Base-by-base conservation (phyloP, 768 basidiomycete species). In the Suillus bovinus region DNA sequence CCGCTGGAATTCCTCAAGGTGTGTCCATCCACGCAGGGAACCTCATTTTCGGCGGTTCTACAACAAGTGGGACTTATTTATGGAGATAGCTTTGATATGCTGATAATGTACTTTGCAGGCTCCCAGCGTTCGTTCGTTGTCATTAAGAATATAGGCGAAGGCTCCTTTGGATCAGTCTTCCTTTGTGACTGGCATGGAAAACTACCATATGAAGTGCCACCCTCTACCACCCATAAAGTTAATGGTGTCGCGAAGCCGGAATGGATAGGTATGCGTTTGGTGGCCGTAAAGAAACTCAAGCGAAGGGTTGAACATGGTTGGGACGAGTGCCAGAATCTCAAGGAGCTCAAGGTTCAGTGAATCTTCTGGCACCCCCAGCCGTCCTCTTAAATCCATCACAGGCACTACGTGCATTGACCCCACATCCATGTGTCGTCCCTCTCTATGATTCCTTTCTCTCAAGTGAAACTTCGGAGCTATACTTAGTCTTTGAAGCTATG, bases 401-500 rank as follows among this genome's bases (percentile, higher is more conserved):
- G 95, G 98, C 96, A 22, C 82, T 99, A 64, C 91, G 93, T 60
- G 88, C 89, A 64, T 97, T 99, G 72, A 88, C 95, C 33, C 89
- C 91, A 72, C 97, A 99, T 77, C 92, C 92, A 29, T 95, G 96
- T 72, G 93, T 99, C 79, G 96, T 99, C 74, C 96, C 96, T 63
- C 83, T 99, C 68, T 99, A 99, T 82, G 97, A 99, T 77, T 96
- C 94, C 71, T 99, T 99, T 80, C 91, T 99, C 67, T 86, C 94
- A 22, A 96, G 96, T 6, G 85, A 88, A 67, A 85, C 93, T 65
- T 93, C 93, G 76, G 95, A 99, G 77, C 91, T 99, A 68, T 97
- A 98, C 76, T 98, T 99, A 71, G 96, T 98, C 52, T 99, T 99
- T 77, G 97, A 99, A 78, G 95, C 95, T 70, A 99, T 99, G 97